A percentile compares a stretch with the other conserved stretches of the same genome.
Evolutionary conservation across 495 filamentous ascomycete species (phyloP).

Genomic region (Neurospora tetraspora): DNA sequence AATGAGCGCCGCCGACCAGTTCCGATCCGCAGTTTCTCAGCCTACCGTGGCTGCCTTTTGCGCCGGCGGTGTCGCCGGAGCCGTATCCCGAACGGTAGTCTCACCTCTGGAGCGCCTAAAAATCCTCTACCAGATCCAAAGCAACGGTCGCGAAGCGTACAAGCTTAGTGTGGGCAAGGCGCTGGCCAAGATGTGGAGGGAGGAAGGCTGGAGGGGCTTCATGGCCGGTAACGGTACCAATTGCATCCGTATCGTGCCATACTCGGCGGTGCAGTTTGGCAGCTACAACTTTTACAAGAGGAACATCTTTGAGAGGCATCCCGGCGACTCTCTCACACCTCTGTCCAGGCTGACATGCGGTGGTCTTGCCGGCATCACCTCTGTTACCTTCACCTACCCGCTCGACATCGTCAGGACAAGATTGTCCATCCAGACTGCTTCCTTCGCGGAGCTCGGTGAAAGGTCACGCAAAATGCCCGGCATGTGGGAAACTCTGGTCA

Average conservation of each 20-base stretch:
- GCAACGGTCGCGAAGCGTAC: conserved; percentile 81
- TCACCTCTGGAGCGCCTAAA: conserved; percentile 92
- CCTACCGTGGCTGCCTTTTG: conserved; percentile 86
- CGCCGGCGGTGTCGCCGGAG: conserved; percentile 91
- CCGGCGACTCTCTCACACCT: conserved; percentile 57
- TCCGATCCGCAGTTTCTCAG: conserved; percentile 50
- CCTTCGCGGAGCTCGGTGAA: conserved; percentile 64
- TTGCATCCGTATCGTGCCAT: conserved; percentile 95
- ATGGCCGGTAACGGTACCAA: conserved; percentile 98
- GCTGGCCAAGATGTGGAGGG: conserved; percentile 85
- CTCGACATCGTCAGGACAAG: conserved; percentile 95
- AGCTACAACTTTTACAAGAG: conserved; percentile 96
- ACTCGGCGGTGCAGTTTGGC: conserved; percentile 95
- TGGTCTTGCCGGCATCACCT: conserved; percentile 86
- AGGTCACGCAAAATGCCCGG: conserved; percentile 64
- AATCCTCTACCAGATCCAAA: conserved; percentile 95
- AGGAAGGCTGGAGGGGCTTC: conserved; percentile 92
- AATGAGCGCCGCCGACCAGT: conserved; percentile 10
- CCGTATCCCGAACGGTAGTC: conserved; percentile 94
- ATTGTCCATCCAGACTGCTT: conserved; percentile 91
- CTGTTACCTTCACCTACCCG: conserved; percentile 68
- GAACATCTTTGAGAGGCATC: conserved; percentile 66
- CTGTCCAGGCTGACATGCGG: conserved; percentile 69
- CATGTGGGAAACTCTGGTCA: conserved; percentile 76
- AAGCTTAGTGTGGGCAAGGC: conserved; percentile 83